Evolutionary conservation across 495 filamentous ascomycete species (phyloP), one percentile per base, ranked within the genome.

Genomic region (Penicillium odoratum): DNA sequence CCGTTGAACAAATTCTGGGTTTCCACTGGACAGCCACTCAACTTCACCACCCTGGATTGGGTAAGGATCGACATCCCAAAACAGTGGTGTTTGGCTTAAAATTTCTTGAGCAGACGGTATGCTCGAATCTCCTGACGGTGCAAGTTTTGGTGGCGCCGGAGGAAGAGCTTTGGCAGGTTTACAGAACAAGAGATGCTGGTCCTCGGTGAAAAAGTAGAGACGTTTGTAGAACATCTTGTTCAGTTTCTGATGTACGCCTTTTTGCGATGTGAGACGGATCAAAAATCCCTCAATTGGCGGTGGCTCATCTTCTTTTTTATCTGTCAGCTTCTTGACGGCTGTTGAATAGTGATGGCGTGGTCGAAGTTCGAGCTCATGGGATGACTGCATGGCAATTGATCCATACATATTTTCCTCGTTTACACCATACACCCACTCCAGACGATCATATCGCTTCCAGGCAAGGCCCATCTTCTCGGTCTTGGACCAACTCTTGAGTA

Each of bases 331-430:
- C 47, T 63, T 76, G 1, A 77, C 72, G 8, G 64, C 69, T n/a
- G 85, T 87, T 7, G 84, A 78, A 59, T 90, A 91, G 64, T 91
- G 88, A 46, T 81, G 70, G 58, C 88, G 88, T 9, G 88, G 88
- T 16, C 88, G 78, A 36, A 91, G 70, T 68, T 91, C 88, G 38
- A 91, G 83, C 29, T 91, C 88, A 67, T 91, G 88, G 0, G 88
- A 86, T 43, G 78, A 83, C 60, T 84, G 75, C 88, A 91, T 90
- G 25, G 83, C 88, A 13, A 91, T 81, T 0, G 86, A 82, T 5
- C 88, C 88, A 61, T 89, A 88, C 88, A 91, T 91, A 44, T 82
- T 84, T 56, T 84, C 78, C 66, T 91, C 88, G 50, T 88, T 86
- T 5, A 71, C 74, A 16, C 88, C 88, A 69, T 87, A 80, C 7